Evolutionary conservation across 495 filamentous ascomycete genomes (phyloP), one percentile per base, ranked within the genome.

Genomic region (Aspergillus funiculosus): DNA sequence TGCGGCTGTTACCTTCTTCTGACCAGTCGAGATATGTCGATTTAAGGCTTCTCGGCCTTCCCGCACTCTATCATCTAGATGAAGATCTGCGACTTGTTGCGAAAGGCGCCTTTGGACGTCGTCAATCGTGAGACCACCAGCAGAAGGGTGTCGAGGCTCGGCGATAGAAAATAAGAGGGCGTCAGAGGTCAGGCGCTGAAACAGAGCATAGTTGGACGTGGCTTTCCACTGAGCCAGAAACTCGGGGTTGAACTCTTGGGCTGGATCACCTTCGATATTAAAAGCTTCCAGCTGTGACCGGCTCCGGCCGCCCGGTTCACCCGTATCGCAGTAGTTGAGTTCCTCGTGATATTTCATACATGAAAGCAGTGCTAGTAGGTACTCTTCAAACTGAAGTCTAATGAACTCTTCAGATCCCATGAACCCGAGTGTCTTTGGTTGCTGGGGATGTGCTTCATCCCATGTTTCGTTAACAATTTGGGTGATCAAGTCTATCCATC

Each of bases 321-420:
- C 62, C 0, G 58, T 47, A 13, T 53, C 50, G 21, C 31, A 48
- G 0, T 61, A 62, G 39, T 46, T 56, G 27, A 95, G 74, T 55
- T 91, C 87, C 50, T 83, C 77, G 56, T 86, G 89, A 61, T 94
- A 96, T 58, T 96, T 95, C 52, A 87, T 83, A 5, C 85, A 77
- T 0, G 94, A 86, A 32, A 96, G 78, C 42, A 98, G 75, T 1
- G 91, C 89, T 5, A 97, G 74, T 13, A 97, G 74, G 56, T 98
- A 98, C 60, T 97, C 94, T 69, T 98, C 92, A 48, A 98, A 98
- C 56, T 98, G 92, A 5, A 97, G 78, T 14, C 92, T 80, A 56
- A 98, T 97, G 61, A 96, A 97, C 59, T 97, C 94, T 69, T 98
- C 92, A 48, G 90, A 95, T 39, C 92, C 92, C 54, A 88, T 84